Percentiles rank a stretch among this genome's conserved stretches.
Conservation (phyloP, 2,329 filamentous ascomycete genomes). For the Epichloe amarillans region DNA sequence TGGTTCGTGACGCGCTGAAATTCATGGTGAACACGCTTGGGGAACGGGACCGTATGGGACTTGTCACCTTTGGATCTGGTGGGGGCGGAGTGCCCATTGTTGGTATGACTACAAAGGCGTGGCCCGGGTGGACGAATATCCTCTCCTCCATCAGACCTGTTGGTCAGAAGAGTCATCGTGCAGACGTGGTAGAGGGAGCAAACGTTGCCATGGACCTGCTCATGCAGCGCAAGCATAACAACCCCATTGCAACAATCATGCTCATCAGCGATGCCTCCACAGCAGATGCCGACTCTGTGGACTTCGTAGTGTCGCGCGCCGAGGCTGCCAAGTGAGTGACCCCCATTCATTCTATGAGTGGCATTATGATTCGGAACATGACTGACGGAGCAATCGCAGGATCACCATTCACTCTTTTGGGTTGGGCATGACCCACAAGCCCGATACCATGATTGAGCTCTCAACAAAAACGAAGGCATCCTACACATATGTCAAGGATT, state of each 20-base stretch:
- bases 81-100: constrained; percentile 87
- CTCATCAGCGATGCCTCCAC: constrained; percentile 96
- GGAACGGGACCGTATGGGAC: constrained; percentile 87
- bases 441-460: constrained; percentile 96
- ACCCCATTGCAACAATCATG: constrained; percentile 88
- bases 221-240: constrained; percentile 94
- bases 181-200: constrained; percentile 92
- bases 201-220: constrained; percentile 97
- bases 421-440: constrained; percentile 91
- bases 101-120: constrained; percentile 94
- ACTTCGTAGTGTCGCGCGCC: constrained; percentile 92
- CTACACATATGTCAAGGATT: constrained; percentile 97
- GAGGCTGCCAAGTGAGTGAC: constrained; percentile 79
- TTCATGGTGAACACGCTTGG: constrained; percentile 86
- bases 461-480: constrained; percentile 92
- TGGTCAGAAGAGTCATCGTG: constrained; percentile 89
- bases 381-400: constrained; percentile 27
- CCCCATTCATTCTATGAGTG: too few relatives aligned
- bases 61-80: constrained; percentile 93
- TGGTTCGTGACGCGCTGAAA: constrained; percentile 79
- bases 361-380: neutral
- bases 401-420: constrained; percentile 96
- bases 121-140: constrained; percentile 81
- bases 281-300: constrained; percentile 85
- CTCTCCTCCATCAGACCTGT: constrained; percentile 81